Evolutionary conservation across 192 early-diverging fungal genomes (phyloP), one percentile per base, ranked within the genome.

Genomic region (Podochytrium sp.): DNA sequence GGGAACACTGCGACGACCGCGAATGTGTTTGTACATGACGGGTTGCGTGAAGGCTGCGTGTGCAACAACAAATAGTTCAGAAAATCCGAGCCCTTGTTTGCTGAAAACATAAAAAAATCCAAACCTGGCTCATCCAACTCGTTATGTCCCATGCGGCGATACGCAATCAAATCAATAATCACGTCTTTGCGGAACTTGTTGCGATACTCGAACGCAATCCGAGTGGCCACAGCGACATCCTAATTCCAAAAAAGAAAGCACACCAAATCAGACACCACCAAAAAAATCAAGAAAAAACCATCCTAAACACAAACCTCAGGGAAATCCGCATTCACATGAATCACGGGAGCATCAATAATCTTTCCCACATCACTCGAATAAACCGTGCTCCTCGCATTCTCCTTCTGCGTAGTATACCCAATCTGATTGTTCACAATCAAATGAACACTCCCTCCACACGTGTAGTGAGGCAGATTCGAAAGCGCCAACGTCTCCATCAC

Each of bases 391-490:
- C 97, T 91, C 0, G 96, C 93, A 74, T 98, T 98, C 73, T 92
- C 91, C 10, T 94, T 93, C 16, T 94, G 95, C n/a, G 96, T 98
- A 0, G 96, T 98, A 82, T 97, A 98, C 14, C 85, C 83, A 57
- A 98, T 90, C 83, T 98, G 97, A 83, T 98, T 98, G 79, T 98
- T 98, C 75, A 98, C 95, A 53, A 98, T 97, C 71, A 98, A 86
- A 74, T 98, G 97, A n/a, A 98, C 79, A 2, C 94, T 94, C 23
- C 97, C 97, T 77, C 97, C 97, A 1, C 92, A 92, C 7, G 92
- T 92, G 81, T 93, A 98, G 71, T 97, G 97, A 3, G 97, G 95
- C 53, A 98, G 80, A 75, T 97, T 97, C 23, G 97, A 97, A 33
- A 98, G 77, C 4, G 94, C 95, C 40, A 98, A 83, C n/a, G 94